Base-by-base conservation (phyloP, 2,329 filamentous ascomycete species). In the Sordariomycetes sp. region DNA sequence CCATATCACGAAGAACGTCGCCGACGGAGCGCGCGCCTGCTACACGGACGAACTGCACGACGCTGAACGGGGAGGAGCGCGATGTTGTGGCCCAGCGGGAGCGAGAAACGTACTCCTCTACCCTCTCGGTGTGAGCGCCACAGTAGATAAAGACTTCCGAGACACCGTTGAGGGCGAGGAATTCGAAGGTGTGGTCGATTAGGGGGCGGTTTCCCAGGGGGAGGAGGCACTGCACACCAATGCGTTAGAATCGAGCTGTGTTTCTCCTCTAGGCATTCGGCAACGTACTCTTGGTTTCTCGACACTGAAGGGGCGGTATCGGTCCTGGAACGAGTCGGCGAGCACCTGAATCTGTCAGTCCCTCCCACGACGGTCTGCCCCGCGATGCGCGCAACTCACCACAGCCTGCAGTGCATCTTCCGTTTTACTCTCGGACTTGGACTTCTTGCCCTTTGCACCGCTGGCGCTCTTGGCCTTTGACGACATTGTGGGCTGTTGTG, bases 111-210 rank as follows among this genome's bases (percentile, higher is more conserved):
- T 96, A 94, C 44, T 76, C 72, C 61, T 96, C 88, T 36, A 98
- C 75, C 54, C 87, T 77, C 39, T 92, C 82, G 20, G 82, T 83
- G 55, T 95, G 87, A 19, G 86, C 79, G 39, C 86, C 85, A 47
- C 83, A 90, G 63, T 95, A 96, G 38, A 98, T 74, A 55, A 84
- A 94, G 35, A 96, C 83, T 44, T 95, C 86, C 47, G 92, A 79
- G n/a, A 96, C 87, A 38, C 88, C 87, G 38, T 92, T 87, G 71
- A 90, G 90, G 43, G 87, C 87, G 1, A 98, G 78, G 50, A 94
- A 96, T 53, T 96, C 88, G 49, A 96, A 79, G 4, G 90, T 96
- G 57, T 98, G 96, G 59, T 98, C 92, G 61, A 98, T 94, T 42
- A 98, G 69, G 23, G 92, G 90, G 2, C 82, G 88, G 57, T 96